Conservation (phyloP, 805 yeast genomes). For the Kazachstania bromeliacearum region DNA sequence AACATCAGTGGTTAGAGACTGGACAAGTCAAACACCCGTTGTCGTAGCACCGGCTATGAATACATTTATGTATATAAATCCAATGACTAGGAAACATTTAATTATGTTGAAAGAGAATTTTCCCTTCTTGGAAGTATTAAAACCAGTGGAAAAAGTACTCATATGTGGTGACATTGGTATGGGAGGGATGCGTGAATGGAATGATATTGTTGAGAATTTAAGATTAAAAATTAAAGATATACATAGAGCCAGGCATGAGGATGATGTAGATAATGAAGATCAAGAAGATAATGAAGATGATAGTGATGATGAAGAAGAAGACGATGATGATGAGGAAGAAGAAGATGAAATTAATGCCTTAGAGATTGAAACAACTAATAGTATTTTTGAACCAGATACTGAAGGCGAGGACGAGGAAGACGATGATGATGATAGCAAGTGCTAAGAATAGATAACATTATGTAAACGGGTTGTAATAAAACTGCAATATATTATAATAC, state of each 20-base stretch:
- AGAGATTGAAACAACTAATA: slow-evolving; percentile 34
- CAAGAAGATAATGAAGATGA: slow-evolving; percentile 28
- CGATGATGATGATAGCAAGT: slow-evolving; percentile 33
- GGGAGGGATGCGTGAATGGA: slow-evolving; percentile 91
- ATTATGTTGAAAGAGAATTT: slow-evolving; percentile 54
- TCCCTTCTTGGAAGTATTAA: slow-evolving; percentile 64
- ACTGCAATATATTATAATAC: no score
- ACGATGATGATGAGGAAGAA: slow-evolving; percentile 34
- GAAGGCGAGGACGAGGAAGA: slow-evolving; percentile 35
- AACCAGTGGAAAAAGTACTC: slow-evolving; percentile 72
- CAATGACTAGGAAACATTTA: slow-evolving; percentile 66
- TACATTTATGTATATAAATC: slow-evolving; percentile 73
- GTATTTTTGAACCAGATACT: slow-evolving; percentile 32
- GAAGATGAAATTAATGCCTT: slow-evolving; percentile 39
- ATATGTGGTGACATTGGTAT: slow-evolving; percentile 81
- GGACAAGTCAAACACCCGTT: slow-evolving; percentile 65
- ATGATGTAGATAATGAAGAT: slow-evolving; percentile 27
- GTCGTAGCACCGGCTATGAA: slow-evolving; percentile 81
- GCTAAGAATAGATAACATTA: no score
- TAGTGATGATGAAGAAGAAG: slow-evolving; percentile 36
- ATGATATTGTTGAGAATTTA: slow-evolving; percentile 61
- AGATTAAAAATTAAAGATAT: slow-evolving; percentile 30
- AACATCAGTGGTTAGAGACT: slow-evolving; percentile 64
- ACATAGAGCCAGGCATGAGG: slow-evolving; percentile 22
- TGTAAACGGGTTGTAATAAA: no score